Base-by-base conservation (phyloP, 768 basidiomycete genomes). In the Porphyrellus cyaneotinctus region DNA sequence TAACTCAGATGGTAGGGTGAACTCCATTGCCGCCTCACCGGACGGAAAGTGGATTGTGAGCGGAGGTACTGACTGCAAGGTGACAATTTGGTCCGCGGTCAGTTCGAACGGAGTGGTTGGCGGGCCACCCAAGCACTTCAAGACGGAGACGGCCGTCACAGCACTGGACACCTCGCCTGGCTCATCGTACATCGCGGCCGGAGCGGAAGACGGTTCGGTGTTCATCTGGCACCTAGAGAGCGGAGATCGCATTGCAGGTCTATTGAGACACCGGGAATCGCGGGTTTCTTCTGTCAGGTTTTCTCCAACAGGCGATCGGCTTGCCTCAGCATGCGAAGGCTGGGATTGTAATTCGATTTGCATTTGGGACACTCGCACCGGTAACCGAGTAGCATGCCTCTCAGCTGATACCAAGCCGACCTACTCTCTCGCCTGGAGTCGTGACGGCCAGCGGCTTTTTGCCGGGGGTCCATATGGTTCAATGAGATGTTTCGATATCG, bases 41-140 rank as follows among this genome's bases (percentile, higher is more conserved):
- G 58, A 58, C 35, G 53, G 51, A 15, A 52, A 32, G 22, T 50
- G 51, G 58, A 47, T 58, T 11, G 45, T 28, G 1, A 52, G 51
- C n/a, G 54, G 58, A 11, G 47, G 45, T 6, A 24, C 18, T 22
- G 54, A 52, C 36, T 10, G 36, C 35, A 52, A 33, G 24, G 39
- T 52, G 30, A 24, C 41, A 2, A 10, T 52, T 43, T 58, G 58
- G 58, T 18, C 47, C 42, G 12, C 45, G 11, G 17, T 6, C 26
- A 24, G 15, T 28, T 36, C 6, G 10, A 23, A 47, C n/a, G 23
- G 53, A 36, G 38, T 17, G 10, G 26, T 23, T 1, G n/a, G 22
- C 26, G 28, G 44, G 43, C n/a, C 37, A 5, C 1, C 13, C 11
- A 41, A 51, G 17, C 23, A 12, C 6, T 17, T 45, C 42, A 4